phyloP scores from a whole-genome alignment of 768 basidiomycete species.

The Crucibulum laeve region DNA sequence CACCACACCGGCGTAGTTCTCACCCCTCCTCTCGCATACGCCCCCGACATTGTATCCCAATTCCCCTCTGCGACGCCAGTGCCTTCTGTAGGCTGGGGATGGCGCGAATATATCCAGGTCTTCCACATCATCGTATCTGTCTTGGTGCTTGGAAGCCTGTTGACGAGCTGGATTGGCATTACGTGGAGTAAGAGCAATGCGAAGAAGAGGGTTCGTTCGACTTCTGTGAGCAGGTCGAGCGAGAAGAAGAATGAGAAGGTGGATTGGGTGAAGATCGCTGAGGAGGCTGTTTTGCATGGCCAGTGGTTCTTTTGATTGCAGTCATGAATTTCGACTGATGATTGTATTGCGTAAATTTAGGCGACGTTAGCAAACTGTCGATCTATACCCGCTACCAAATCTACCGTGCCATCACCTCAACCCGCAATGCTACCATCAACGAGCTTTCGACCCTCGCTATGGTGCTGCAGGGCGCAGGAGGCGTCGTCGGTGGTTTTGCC shows the following conservation, averaged over 20 bases:
- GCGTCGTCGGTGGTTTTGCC: slow-evolving; percentile 28
- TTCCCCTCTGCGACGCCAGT: slow-evolving; percentile 17
- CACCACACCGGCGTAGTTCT: slow-evolving; percentile 59
- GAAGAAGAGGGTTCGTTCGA: not conserved
- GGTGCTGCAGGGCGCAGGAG: slow-evolving; percentile 31
- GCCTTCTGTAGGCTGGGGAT: slow-evolving; percentile 32
- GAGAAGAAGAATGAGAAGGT: slow-evolving; percentile 7
- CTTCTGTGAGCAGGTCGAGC: slow-evolving; percentile 1
- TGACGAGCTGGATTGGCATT: slow-evolving; percentile 32
- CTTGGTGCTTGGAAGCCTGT: slow-evolving; percentile 54
- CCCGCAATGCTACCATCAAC: slow-evolving; percentile 33
- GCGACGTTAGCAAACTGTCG: slow-evolving; percentile 19
- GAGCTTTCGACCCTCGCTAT: slow-evolving; percentile 59
- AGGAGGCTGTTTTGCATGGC: slow-evolving; percentile 29
- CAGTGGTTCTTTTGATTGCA: slow-evolving; percentile 5
- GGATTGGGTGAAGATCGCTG: slow-evolving; percentile 25
- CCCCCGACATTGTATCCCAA: slow-evolving; percentile 26
- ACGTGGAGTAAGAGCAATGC: slow-evolving; percentile 4
- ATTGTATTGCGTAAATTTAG: slow-evolving; percentile 7
- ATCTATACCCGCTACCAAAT: slow-evolving; percentile 44
- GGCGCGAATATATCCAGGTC: slow-evolving; percentile 52
- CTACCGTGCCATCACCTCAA: slow-evolving; percentile 46
- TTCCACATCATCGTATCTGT: slow-evolving; percentile 66
- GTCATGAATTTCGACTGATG: slow-evolving; percentile 1
- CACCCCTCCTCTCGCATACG: slow-evolving; percentile 25